Base-by-base conservation (phyloP, 2,329 filamentous ascomycete genomes). In the Diaporthe sp. region DNA sequence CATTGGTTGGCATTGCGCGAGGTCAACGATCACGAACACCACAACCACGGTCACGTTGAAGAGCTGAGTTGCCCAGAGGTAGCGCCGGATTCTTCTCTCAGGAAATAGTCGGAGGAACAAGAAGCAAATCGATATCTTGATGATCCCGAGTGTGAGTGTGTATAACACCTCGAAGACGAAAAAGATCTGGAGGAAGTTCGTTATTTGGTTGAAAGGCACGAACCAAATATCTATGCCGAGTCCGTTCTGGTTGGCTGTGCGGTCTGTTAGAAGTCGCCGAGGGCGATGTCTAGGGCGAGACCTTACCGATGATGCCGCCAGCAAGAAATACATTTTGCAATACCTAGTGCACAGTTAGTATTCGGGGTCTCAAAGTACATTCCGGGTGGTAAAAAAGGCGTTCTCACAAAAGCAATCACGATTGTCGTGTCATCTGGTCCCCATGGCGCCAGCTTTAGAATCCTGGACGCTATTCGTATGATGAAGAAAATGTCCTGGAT, bases 401-500 rank as follows among this genome's bases (percentile, higher is more conserved):
- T 13, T 13, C 72, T 68, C 15, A 74, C 72, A 31, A 31, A 74
- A 9, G 72, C 61, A 22, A 74, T 68, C 7, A 59, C 61, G 3
- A 74, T 74, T 6, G 72, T 44, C 15, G 51, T 58, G 46, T 74
- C 72, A n/a, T 74, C 72, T 8, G 37, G 37, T n/a, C 61, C 72
- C 72, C 72, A 74, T 31, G 72, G 46, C 19, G 72, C 39, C 17
- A 68, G 31, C 31, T 68, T 53, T 17, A 58, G 13, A 17, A 69
- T 42, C 13, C 39, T 57, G 3, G 46, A 53, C 28, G 17, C 4
- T 37, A 74, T 68, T 13, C 72, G 68, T 31, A 42, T 22, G 37
- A 74, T 25, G 22, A 74, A 74, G 22, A 74, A 46, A 10, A 74
- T 39, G 19, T 74, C 72, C 17, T 74, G 72, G 3, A 74, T 74